Base-by-base conservation (phyloP, 2,329 filamentous ascomycete species). In the Tetracladium maxilliforme region DNA sequence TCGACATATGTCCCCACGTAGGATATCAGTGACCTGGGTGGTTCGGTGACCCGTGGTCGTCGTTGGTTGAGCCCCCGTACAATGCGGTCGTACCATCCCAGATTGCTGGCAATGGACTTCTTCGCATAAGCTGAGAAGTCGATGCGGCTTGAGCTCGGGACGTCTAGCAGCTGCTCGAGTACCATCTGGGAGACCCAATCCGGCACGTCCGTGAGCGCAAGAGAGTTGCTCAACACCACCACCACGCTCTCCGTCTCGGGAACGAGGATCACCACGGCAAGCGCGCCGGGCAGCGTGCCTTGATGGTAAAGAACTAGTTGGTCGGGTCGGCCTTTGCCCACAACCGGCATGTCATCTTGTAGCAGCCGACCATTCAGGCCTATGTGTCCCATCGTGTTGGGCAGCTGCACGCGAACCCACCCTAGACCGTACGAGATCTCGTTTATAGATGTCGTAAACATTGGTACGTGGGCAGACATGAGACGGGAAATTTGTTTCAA, bases 211-310 rank as follows among this genome's bases (percentile, higher is more conserved):
- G 33, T 32, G 6, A 35, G 23, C 6, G 30, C 32, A 6, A 35
- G 16, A n/a, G 35, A 20, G 21, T 47, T 47, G 4, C 34, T 32
- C 12, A 39, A 24, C 6, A 40, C 32, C 6, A 45, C 26, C 3
- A 47, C 32, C 5, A 37, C 42, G 20, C 31, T 41, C 16, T 42
- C 27, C 7, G 37, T 42, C n/a, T 44, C 39, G 2, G 39, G 44
- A 18, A 47, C 30, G 2, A 44, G 36, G 6, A 27, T 36, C 4
- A 41, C 29, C 8, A 30, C 25, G 5, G 35, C 23, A 4, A 39
- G 19, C 20, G 28, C 35, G 2, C 41, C 43, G 6, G 27, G 19
- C 14, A 40, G 29, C 16, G 37, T 40, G 4, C 44, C 44, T 7
- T 41, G 34, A 21, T 45, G 43, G 10, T 31, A 38, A 6, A 46